These are phyloP conservation scores for Stephania japonica DNA, from an alignment of 164 flowering plant genomes.

Conservation along the genomic window DNA sequence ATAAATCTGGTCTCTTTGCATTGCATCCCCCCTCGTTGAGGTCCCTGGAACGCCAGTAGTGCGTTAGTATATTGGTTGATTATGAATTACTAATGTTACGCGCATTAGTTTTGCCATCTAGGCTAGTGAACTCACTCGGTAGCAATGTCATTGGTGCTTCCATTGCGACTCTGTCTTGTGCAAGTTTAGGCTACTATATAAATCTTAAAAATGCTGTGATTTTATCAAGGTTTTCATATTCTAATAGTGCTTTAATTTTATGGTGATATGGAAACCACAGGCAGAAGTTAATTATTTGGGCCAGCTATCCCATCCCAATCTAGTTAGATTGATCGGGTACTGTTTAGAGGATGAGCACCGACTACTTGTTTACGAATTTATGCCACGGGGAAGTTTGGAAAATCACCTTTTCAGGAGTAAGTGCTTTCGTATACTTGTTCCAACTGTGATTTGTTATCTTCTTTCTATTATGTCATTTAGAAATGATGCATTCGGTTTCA, in stretches of 20 bases:
- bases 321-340: slow-evolving; percentile 69
- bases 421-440: slow-evolving; percentile 13
- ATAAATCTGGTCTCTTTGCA: background rate
- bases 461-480: background rate
- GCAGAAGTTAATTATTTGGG: slow-evolving; percentile 76
- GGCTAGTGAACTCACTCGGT: background rate
- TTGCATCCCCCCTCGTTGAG: no score
- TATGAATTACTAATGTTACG: background rate
- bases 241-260: background rate
- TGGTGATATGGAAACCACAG: slow-evolving; percentile 25
- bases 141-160: background rate
- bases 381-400: slow-evolving; percentile 79
- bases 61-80: background rate
- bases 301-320: slow-evolving; percentile 71
- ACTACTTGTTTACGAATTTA: slow-evolving; percentile 74
- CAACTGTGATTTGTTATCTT: background rate
- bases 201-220: background rate
- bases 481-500: background rate
- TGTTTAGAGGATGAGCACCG: slow-evolving; percentile 82
- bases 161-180: background rate
- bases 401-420: slow-evolving; percentile 83
- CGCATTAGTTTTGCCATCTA: background rate
- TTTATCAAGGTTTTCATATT: background rate
- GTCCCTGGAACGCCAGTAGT: background rate
- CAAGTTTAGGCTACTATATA: background rate